Percentiles rank a stretch among this genome's conserved stretches.
These are phyloP conservation scores for Venustampulla echinocandica DNA, from an alignment of 495 filamentous ascomycete genomes.

Conservation along the genomic window DNA sequence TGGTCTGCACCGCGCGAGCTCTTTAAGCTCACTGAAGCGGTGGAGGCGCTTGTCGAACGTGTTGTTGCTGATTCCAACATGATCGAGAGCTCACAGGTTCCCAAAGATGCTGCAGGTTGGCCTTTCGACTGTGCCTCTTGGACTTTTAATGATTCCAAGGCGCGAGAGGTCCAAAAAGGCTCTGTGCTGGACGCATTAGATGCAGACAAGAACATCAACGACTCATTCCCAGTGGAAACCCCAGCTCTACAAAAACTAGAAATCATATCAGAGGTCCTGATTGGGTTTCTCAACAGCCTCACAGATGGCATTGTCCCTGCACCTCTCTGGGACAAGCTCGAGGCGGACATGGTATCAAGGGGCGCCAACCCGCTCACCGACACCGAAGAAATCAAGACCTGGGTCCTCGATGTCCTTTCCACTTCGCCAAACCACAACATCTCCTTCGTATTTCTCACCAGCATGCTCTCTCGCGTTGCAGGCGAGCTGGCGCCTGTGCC, in stretches of 20 bases:
- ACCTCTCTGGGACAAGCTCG: constrained; percentile 61
- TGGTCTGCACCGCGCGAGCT: constrained; percentile 75
- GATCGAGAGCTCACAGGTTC: constrained; percentile 48
- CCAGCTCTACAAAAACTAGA: constrained; percentile 59
- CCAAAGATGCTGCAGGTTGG: constrained; percentile 51
- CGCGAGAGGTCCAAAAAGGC: constrained; percentile 20
- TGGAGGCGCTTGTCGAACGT: constrained; percentile 67
- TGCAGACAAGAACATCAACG: constrained; percentile 46
- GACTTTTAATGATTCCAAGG: constrained; percentile 18
- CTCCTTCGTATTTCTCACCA: constrained; percentile 76
- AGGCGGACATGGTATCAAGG: constrained; percentile 41
- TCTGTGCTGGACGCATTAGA: constrained; percentile 60
- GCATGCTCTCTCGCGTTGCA: constrained; percentile 52
- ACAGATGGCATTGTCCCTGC: constrained; percentile 66
- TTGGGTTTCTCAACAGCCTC: constrained; percentile 62
- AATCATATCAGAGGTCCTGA: constrained; percentile 54
- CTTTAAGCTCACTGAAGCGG: constrained; percentile 75
- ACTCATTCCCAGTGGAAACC: constrained; percentile 49
- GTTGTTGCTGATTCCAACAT: constrained; percentile 77
- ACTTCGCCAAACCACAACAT: constrained; percentile 68
- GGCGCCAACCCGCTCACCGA: constrained; percentile 39
- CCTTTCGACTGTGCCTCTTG: constrained; percentile 54
- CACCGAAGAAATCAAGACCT: constrained; percentile 56
- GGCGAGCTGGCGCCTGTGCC: constrained; percentile 38
- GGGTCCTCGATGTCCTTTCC: constrained; percentile 65